phyloP scores from a whole-genome alignment of 148 eudicot genomes.

The Dysphania ambrosioides region DNA sequence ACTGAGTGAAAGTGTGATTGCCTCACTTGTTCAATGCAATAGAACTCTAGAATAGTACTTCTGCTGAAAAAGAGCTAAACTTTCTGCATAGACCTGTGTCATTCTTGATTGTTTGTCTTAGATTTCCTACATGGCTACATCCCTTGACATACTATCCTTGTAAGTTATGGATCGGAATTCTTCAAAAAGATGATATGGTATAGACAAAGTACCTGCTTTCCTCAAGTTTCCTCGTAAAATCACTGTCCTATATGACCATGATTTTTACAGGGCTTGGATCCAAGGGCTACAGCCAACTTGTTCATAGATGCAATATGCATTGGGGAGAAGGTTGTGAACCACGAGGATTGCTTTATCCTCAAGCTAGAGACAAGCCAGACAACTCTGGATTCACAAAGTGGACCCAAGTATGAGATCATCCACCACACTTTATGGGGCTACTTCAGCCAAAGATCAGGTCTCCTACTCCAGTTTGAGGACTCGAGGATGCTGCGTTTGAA shows the following conservation, averaged over 20 bases:
- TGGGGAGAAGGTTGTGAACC: slow-evolving; percentile 90
- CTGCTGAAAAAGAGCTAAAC: neutral
- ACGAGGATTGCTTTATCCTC: slow-evolving; percentile 88
- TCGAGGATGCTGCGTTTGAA: slow-evolving; percentile 73
- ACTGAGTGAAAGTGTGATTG: neutral
- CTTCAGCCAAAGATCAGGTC: slow-evolving; percentile 92
- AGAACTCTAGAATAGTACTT: neutral
- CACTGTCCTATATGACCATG: neutral
- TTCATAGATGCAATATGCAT: slow-evolving; percentile 95
- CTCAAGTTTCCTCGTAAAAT: neutral
- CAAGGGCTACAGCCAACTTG: slow-evolving; percentile 65
- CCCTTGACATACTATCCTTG: neutral
- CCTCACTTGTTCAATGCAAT: no score
- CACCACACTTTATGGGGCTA: slow-evolving; percentile 98
- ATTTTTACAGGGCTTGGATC: slow-evolving; percentile 55
- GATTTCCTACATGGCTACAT: neutral
- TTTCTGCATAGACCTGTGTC: neutral
- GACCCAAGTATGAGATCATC: slow-evolving; percentile 60
- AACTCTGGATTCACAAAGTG: slow-evolving; percentile 69
- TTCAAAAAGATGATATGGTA: no score
- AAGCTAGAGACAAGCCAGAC: slow-evolving; percentile 85
- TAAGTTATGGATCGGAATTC: neutral
- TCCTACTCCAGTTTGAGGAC: slow-evolving; percentile 81
- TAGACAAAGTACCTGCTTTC: neutral
- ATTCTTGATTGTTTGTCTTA: neutral